A percentile compares a stretch with the other conserved stretches of the same genome.
These are phyloP conservation scores for Sanguinoderma infundibulare DNA, from an alignment of 1,284 basidiomycete species.

Conservation along the genomic window DNA sequence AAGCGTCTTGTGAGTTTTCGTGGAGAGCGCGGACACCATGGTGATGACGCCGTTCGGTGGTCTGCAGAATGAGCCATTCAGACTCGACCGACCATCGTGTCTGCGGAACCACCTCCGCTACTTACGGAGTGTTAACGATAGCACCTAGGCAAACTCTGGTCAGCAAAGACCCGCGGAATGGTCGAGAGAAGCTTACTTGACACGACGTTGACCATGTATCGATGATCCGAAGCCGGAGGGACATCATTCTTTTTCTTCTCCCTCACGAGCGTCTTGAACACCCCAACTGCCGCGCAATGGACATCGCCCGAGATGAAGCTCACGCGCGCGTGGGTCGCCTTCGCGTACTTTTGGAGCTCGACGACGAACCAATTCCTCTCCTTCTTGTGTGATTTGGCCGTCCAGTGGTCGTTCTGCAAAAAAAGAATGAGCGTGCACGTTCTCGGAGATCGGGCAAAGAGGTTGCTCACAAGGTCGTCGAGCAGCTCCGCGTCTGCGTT, in stretches of 20 bases:
- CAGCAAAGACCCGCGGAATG: background rate
- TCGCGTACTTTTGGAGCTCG: slow-evolving; percentile 75
- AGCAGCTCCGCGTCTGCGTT: slow-evolving; percentile 90
- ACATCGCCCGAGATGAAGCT: slow-evolving; percentile 92
- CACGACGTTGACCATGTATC: slow-evolving; percentile 88
- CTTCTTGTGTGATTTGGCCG: slow-evolving; percentile 80
- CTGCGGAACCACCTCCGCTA: slow-evolving; percentile 16
- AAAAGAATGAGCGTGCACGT: background rate
- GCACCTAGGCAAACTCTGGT: slow-evolving; percentile 52
- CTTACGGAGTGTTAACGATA: slow-evolving; percentile 83
- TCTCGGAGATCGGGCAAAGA: background rate
- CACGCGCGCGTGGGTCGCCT: slow-evolving; percentile 65
- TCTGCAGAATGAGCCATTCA: slow-evolving; percentile 29
- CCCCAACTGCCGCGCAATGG: slow-evolving; percentile 85
- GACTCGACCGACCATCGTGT: background rate
- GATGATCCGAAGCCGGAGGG: slow-evolving; percentile 63
- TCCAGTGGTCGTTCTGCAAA: slow-evolving; percentile 89
- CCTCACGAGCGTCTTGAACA: slow-evolving; percentile 70
- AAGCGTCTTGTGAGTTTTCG: slow-evolving; percentile 85
- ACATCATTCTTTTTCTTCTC: slow-evolving; percentile 52
- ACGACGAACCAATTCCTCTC: slow-evolving; percentile 93
- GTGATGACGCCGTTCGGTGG: slow-evolving; percentile 80
- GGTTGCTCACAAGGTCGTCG: slow-evolving; percentile 77
- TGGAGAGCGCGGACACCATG: slow-evolving; percentile 82
- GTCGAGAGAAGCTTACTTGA: slow-evolving; percentile 53